Evolutionary conservation across 2,329 filamentous ascomycete genomes (phyloP).

Genomic region (Penicillium sp.): DNA sequence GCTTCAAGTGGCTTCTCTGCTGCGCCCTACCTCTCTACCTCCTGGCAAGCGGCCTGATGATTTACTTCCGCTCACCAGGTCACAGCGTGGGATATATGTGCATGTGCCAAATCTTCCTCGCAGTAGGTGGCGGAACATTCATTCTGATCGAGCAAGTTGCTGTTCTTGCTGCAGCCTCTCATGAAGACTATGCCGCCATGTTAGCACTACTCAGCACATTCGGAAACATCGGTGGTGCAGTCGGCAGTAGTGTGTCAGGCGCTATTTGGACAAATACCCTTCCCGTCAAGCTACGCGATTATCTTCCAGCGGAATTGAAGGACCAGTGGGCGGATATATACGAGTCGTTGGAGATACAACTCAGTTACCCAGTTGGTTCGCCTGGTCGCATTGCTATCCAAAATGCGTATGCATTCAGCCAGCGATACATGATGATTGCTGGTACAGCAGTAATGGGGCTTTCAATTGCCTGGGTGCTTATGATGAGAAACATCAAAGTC

Average conservation of each 20-base stretch:
- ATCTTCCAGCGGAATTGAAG: slow-evolving; percentile 40
- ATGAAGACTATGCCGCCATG: slow-evolving; percentile 56
- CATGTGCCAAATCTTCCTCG: slow-evolving; percentile 60
- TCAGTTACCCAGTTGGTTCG: slow-evolving; percentile 28
- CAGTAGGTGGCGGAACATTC: slow-evolving; percentile 53
- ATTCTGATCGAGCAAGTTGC: slow-evolving; percentile 56
- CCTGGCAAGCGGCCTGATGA: slow-evolving; percentile 55
- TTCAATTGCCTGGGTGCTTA: slow-evolving; percentile 41
- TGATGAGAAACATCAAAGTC: slow-evolving; percentile 50
- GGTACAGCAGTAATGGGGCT: slow-evolving; percentile 44
- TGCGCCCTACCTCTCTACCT: slow-evolving; percentile 54
- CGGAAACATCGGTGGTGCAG: slow-evolving; percentile 53
- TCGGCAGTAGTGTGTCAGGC: slow-evolving; percentile 55
- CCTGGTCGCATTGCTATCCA: slow-evolving; percentile 30
- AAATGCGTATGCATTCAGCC: slow-evolving; percentile 49
- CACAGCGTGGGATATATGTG: slow-evolving; percentile 53
- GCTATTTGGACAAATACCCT: slow-evolving; percentile 63
- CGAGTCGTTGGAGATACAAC: slow-evolving; percentile 48
- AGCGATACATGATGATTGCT: slow-evolving; percentile 51
- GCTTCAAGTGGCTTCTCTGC: slow-evolving; percentile 54
- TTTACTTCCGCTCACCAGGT: slow-evolving; percentile 51
- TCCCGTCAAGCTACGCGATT: slow-evolving; percentile 43
- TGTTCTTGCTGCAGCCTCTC: slow-evolving; percentile 53
- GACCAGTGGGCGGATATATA: slow-evolving; percentile 44
- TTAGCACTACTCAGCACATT: slow-evolving; percentile 57